Conservation (phyloP, 352 stramenopile genomes). For the Globisporangium viniferum region DNA sequence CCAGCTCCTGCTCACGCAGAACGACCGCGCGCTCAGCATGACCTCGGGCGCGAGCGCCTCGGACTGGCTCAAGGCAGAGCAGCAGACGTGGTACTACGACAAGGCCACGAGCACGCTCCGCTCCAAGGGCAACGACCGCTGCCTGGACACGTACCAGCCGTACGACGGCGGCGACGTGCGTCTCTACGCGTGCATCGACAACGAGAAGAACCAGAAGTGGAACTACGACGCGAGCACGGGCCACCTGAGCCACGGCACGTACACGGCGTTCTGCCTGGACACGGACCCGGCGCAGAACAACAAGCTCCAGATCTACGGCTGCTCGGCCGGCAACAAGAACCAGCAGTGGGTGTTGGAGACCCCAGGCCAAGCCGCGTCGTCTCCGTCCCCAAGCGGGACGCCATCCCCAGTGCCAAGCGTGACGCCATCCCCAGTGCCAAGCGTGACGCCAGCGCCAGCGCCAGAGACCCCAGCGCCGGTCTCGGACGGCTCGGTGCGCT, state of each 20-base stretch:
- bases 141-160: slow-evolving; percentile 53
- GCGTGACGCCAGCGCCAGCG: slow-evolving; percentile 12
- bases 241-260: slow-evolving; percentile 36
- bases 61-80: slow-evolving; percentile 48
- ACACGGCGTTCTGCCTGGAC: slow-evolving; percentile 62
- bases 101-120: slow-evolving; percentile 39
- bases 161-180: slow-evolving; percentile 51
- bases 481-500: slow-evolving; percentile 30
- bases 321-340: slow-evolving; percentile 50
- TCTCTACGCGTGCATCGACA: slow-evolving; percentile 49
- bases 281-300: slow-evolving; percentile 36
- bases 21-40: slow-evolving; percentile 38
- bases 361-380: slow-evolving; percentile 7
- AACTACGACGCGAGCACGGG: slow-evolving; percentile 44
- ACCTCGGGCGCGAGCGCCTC: slow-evolving; percentile 34
- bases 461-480: slow-evolving; percentile 13
- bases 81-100: slow-evolving; percentile 72
- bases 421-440: slow-evolving; percentile 8
- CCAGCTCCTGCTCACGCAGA: slow-evolving; percentile 22
- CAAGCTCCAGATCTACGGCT: slow-evolving; percentile 62
- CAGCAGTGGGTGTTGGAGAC: slow-evolving; percentile 38
- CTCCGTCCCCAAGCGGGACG: too few species aligned
- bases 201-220: slow-evolving; percentile 68
- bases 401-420: too few species aligned
- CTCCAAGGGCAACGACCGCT: slow-evolving; percentile 67